Conservation (phyloP, 202 grass and related monocot genomes). For the Schoenoplectus tabernaemontani region DNA sequence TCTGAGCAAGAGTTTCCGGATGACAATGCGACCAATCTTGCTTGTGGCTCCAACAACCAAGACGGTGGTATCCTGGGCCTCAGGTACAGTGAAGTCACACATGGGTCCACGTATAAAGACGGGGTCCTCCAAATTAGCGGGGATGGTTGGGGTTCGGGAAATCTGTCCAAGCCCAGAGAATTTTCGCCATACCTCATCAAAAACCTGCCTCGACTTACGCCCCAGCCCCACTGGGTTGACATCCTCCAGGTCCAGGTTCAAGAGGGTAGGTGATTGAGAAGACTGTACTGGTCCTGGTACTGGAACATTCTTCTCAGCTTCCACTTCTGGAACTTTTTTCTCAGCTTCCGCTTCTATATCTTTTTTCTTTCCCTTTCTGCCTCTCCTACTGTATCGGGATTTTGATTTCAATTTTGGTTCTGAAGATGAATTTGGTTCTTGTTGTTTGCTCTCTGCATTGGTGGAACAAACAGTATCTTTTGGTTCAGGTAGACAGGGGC, state of each 20-base stretch:
- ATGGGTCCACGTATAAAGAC: conserved; percentile 62
- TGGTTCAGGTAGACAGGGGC: conserved; percentile 10
- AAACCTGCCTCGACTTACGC: conserved; percentile 75
- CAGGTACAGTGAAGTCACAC: conserved; percentile 90
- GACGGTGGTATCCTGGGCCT: conserved; percentile 88
- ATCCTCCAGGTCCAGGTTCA: conserved; percentile 54
- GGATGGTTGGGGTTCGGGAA: conserved; percentile 48
- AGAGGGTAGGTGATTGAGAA: background rate
- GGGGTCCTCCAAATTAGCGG: conserved; percentile 47
- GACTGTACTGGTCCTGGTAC: background rate
- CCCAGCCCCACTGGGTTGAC: conserved; percentile 90
- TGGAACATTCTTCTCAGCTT: conserved; percentile 21
- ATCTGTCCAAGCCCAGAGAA: conserved; percentile 95
- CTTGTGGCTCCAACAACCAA: conserved; percentile 88
- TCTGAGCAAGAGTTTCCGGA: conserved; percentile 96
- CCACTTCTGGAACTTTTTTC: conserved; percentile 14
- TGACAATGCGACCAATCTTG: conserved; percentile 78
- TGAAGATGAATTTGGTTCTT: background rate
- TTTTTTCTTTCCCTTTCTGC: conserved; percentile 30
- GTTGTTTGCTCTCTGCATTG: background rate
- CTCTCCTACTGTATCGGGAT: background rate
- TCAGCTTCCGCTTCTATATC: conserved; percentile 20
- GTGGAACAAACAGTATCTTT: background rate
- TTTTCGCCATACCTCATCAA: conserved; percentile 97
- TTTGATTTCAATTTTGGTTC: background rate